phyloP scores from a whole-genome alignment of 1,284 basidiomycete species.

The Melampsora larici-populina region DNA sequence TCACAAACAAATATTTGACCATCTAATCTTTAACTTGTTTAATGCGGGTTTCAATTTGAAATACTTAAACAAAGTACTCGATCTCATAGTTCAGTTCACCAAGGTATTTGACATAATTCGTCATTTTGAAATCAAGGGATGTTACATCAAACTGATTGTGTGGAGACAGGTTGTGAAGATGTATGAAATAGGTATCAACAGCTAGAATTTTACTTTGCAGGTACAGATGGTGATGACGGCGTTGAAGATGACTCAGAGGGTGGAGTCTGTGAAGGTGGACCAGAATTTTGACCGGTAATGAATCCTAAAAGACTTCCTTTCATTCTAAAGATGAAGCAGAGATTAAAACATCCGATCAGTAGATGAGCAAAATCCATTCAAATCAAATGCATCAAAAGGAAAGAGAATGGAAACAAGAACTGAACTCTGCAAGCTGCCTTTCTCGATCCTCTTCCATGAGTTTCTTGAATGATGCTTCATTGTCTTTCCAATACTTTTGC shows the following conservation, averaged over 20 bases:
- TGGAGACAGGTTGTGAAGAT: too few species aligned
- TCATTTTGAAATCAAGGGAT: too few species aligned
- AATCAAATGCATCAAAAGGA: conserved; percentile 1
- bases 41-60: too few species aligned
- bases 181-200: too few species aligned
- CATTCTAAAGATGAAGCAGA: conserved; percentile 1
- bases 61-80: too few species aligned
- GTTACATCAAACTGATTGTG: too few species aligned
- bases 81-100: too few species aligned
- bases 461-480: conserved; percentile 76
- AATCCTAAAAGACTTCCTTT: conserved; percentile 57
- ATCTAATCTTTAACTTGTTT: too few species aligned
- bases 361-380: conserved; percentile 43
- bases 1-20: too few species aligned
- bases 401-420: conserved; percentile 50
- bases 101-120: too few species aligned
- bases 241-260: neutral
- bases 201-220: neutral
- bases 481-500: conserved; percentile 76
- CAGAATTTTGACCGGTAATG: conserved; percentile 51
- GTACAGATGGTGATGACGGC: neutral
- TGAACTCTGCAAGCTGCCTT: conserved; percentile 62
- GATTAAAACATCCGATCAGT: conserved; percentile 34
- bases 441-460: conserved; percentile 77
- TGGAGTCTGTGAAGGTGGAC: conserved; percentile 42